Percentiles rank a stretch among this genome's conserved stretches.
Evolutionary conservation across 305 asterid species (phyloP).

Genomic region (Solanum hybrid): DNA sequence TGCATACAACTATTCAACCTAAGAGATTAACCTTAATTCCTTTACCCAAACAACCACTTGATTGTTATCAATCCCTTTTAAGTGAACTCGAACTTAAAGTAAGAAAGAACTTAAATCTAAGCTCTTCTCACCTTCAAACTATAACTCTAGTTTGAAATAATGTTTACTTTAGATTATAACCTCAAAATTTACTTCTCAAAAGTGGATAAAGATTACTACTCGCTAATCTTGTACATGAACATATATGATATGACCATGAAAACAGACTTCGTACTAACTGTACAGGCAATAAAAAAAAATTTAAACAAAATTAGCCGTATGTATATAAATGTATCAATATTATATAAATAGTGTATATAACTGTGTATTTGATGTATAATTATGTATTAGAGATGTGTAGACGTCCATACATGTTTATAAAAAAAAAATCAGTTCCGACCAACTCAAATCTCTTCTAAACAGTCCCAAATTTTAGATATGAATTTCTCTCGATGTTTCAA

Average conservation of each 20-base stretch:
- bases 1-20: neutral
- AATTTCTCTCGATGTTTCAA: neutral
- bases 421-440: neutral
- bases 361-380: too few species aligned
- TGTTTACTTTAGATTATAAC: neutral
- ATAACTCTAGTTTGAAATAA: neutral
- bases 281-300: neutral
- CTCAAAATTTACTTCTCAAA: neutral
- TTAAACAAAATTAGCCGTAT: neutral
- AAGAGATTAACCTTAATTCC: neutral
- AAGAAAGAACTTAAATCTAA: neutral
- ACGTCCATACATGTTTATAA: too few species aligned
- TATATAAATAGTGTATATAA: too few species aligned
- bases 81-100: neutral
- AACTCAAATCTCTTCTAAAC: neutral
- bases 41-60: neutral
- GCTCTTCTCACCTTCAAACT: neutral
- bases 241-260: neutral
- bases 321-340: too few species aligned
- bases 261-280: neutral
- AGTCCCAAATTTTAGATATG: neutral
- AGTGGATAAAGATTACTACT: neutral
- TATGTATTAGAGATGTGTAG: neutral
- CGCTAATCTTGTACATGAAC: neutral
- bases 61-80: neutral